Evolutionary conservation across 768 basidiomycete species (phyloP).

Genomic region (Panaeolus papilionaceus): DNA sequence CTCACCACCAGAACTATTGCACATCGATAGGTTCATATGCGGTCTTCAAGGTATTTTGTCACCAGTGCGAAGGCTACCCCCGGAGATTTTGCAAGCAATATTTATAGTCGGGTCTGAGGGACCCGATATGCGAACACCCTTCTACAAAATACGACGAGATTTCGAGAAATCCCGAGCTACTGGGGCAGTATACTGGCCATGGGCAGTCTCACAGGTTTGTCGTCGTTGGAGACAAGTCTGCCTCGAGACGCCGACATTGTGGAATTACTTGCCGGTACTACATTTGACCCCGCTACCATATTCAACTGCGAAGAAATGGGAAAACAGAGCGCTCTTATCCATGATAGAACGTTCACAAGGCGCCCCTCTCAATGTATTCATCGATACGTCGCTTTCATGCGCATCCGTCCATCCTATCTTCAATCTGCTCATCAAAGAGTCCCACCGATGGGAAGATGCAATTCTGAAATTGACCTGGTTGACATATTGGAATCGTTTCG

Average conservation of each 20-base stretch:
- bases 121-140: neutral
- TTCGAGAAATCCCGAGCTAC: neutral
- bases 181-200: constrained; percentile 3
- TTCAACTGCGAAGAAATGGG: neutral
- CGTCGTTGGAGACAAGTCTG: constrained; percentile 18
- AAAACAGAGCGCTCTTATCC: constrained; percentile 15
- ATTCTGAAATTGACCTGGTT: constrained; percentile 14
- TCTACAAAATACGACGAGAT: neutral
- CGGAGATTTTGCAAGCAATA: constrained; percentile 18
- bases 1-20: neutral
- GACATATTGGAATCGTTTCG: neutral
- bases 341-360: constrained; percentile 17
- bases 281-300: neutral
- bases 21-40: neutral
- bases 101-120: constrained; percentile 12
- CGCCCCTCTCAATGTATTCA: constrained; percentile 18
- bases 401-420: constrained; percentile 18
- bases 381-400: constrained; percentile 15
- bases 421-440: constrained; percentile 20
- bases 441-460: constrained; percentile 19
- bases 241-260: constrained; percentile 16
- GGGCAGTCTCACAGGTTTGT: constrained; percentile 19
- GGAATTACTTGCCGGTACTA: constrained; percentile 17
- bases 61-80: constrained; percentile 17
- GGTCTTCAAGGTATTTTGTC: constrained; percentile 13